A percentile compares a stretch with the other conserved stretches of the same genome.
phyloP scores from a whole-genome alignment of 2,329 filamentous ascomycete species.

The Arthroderma uncinatum region DNA sequence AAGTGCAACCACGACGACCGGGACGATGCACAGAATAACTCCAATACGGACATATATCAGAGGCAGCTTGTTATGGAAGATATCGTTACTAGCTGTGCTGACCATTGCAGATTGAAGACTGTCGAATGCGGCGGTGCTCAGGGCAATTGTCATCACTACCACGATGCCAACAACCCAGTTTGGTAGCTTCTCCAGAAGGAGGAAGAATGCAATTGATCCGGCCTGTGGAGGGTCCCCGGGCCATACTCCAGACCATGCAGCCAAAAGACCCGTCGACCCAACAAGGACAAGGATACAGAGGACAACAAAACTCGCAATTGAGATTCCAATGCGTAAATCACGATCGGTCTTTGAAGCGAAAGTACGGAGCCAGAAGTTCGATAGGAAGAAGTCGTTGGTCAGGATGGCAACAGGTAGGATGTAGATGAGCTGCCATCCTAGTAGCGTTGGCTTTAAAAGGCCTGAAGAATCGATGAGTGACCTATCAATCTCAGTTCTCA shows the following conservation, averaged over 20 bases:
- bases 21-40: constrained; percentile 63
- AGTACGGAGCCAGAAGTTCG: constrained; percentile 72
- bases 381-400: constrained; percentile 80
- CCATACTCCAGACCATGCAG: constrained; percentile 65
- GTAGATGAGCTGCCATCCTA: constrained; percentile 79
- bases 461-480: constrained; percentile 57
- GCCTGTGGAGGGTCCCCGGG: constrained; percentile 50
- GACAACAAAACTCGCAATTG: constrained; percentile 54
- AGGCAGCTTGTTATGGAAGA: constrained; percentile 71
- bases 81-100: constrained; percentile 70
- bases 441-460: constrained; percentile 54
- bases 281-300: constrained; percentile 62
- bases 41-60: constrained; percentile 60
- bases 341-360: constrained; percentile 68
- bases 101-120: constrained; percentile 74
- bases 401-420: constrained; percentile 70
- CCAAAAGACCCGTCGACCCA: constrained; percentile 60
- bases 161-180: constrained; percentile 73
- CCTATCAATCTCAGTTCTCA: constrained; percentile 59
- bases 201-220: constrained; percentile 63
- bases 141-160: constrained; percentile 65
- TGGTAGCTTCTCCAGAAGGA: constrained; percentile 60
- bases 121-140: constrained; percentile 70
- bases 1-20: constrained; percentile 43
- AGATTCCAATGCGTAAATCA: constrained; percentile 63